Percentiles rank a stretch among this genome's conserved stretches.
These are phyloP conservation scores for Camelina neglecta DNA, from an alignment of 345 rosid genomes.

Conservation along the genomic window DNA sequence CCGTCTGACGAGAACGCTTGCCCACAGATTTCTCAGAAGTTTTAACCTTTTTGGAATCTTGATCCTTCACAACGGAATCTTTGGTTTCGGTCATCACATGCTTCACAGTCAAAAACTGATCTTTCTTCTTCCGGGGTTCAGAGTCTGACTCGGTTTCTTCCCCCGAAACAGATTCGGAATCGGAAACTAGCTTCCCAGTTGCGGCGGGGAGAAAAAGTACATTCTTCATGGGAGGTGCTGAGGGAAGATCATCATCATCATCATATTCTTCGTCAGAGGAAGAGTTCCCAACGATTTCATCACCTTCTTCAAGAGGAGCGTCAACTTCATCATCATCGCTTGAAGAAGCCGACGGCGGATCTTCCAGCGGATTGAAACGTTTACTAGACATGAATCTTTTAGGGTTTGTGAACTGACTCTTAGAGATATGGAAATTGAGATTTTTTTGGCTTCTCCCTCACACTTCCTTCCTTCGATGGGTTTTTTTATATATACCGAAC, in stretches of 20 bases:
- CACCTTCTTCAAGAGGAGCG: slow-evolving; percentile 23
- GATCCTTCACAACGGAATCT: neutral
- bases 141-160: slow-evolving; percentile 47
- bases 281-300: slow-evolving; percentile 5
- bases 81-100: slow-evolving; percentile 39
- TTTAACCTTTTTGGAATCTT: slow-evolving; percentile 20
- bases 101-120: neutral
- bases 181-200: slow-evolving; percentile 22
- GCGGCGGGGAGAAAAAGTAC: neutral
- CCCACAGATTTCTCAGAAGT: slow-evolving; percentile 7
- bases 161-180: slow-evolving; percentile 37
- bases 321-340: slow-evolving; percentile 40
- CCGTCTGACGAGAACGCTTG: slow-evolving; percentile 32
- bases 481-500: no score
- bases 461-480: neutral
- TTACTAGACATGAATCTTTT: slow-evolving; percentile 10
- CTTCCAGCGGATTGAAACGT: slow-evolving; percentile 30
- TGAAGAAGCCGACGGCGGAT: slow-evolving; percentile 45
- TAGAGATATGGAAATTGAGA: neutral
- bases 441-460: neutral
- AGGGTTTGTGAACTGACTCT: slow-evolving; percentile 7
- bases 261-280: neutral
- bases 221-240: neutral
- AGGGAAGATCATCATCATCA: neutral
- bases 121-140: slow-evolving; percentile 29